Conservation (phyloP, 192 early-diverging fungal genomes). For the Phycomyces nitens region DNA sequence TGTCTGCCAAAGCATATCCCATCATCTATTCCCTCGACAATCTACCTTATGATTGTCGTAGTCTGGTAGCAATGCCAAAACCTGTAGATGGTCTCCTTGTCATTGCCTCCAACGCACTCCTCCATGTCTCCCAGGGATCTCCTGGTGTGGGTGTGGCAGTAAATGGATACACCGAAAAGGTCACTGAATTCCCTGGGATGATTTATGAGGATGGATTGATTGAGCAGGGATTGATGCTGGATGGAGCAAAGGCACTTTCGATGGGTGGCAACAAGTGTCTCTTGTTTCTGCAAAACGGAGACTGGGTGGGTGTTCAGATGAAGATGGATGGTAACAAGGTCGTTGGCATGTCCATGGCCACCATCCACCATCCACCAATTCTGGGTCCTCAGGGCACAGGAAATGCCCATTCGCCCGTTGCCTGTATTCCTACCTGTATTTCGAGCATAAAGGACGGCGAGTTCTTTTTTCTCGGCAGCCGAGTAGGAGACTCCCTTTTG, state of each 20-base stretch:
- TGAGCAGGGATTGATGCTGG: slow-evolving; percentile 66
- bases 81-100: slow-evolving; percentile 87
- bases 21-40: slow-evolving; percentile 72
- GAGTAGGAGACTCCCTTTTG: slow-evolving; percentile 66
- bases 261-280: slow-evolving; percentile 71
- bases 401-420: slow-evolving; percentile 16
- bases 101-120: slow-evolving; percentile 71
- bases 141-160: slow-evolving; percentile 72
- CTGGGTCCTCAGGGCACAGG: neutral
- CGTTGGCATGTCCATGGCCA: slow-evolving; percentile 60
- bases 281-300: slow-evolving; percentile 68
- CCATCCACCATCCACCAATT: neutral
- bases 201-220: slow-evolving; percentile 41
- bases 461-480: slow-evolving; percentile 71
- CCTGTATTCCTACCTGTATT: slow-evolving; percentile 50
- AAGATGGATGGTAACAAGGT: slow-evolving; percentile 77
- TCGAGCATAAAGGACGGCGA: slow-evolving; percentile 41
- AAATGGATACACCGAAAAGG: slow-evolving; percentile 61
- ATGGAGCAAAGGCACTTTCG: slow-evolving; percentile 60
- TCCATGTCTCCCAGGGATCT: slow-evolving; percentile 83
- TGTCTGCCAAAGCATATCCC: slow-evolving; percentile 70
- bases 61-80: slow-evolving; percentile 69
- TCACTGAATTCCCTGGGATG: slow-evolving; percentile 45
- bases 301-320: slow-evolving; percentile 69
- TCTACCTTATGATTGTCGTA: slow-evolving; percentile 81